phyloP scores from a whole-genome alignment of 2,329 filamentous ascomycete genomes.

The Stylonectria norvegica region DNA sequence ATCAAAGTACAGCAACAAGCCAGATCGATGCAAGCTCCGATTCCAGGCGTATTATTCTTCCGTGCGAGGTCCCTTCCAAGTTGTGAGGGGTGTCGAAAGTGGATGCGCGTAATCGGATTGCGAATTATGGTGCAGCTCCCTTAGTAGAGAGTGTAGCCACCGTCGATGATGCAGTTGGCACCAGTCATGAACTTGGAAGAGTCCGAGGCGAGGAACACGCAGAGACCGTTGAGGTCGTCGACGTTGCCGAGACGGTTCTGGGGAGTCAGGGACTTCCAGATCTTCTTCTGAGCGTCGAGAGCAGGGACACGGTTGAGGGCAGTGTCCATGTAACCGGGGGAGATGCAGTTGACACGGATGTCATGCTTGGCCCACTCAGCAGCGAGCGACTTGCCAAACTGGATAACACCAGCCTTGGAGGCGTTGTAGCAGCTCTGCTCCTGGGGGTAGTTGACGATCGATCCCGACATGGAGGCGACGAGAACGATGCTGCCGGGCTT shows the following conservation, averaged over 20 bases:
- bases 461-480: slow-evolving; percentile 77
- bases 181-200: slow-evolving; percentile 75
- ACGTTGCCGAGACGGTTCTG: slow-evolving; percentile 69
- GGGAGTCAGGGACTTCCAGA: slow-evolving; percentile 72
- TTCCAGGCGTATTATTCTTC: neutral
- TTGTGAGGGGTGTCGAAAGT: neutral
- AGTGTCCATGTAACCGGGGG: slow-evolving; percentile 84
- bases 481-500: slow-evolving; percentile 72
- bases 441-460: slow-evolving; percentile 82
- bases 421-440: slow-evolving; percentile 82
- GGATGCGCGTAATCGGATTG: neutral
- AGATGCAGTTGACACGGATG: slow-evolving; percentile 82
- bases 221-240: slow-evolving; percentile 74
- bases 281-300: slow-evolving; percentile 77
- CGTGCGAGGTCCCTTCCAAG: too few species aligned
- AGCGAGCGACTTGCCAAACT: slow-evolving; percentile 75
- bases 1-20: neutral
- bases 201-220: slow-evolving; percentile 72
- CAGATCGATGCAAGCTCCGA: neutral
- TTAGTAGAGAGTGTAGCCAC: slow-evolving; percentile 64
- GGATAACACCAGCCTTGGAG: slow-evolving; percentile 75
- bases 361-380: slow-evolving; percentile 80
- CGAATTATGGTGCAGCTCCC: slow-evolving; percentile 8
- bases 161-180: slow-evolving; percentile 68
- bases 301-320: slow-evolving; percentile 74